Percentiles rank a stretch among this genome's conserved stretches.
phyloP scores from a whole-genome alignment of 805 yeast species.

The Tetrapisispora pingtungensis region DNA sequence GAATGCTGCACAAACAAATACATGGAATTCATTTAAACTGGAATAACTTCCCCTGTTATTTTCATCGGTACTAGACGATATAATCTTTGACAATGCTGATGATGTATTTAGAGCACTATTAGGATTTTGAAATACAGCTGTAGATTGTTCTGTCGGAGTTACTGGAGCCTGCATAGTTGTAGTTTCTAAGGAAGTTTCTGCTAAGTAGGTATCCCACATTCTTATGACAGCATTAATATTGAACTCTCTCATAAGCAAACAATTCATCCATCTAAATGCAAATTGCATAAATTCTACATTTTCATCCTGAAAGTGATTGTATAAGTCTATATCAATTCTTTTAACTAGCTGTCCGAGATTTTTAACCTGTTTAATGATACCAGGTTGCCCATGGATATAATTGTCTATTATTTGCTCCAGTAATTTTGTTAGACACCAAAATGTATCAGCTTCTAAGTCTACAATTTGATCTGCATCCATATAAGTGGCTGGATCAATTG shows the following conservation, averaged over 20 bases:
- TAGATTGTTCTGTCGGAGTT: slow-evolving; percentile 16
- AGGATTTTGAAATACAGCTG: slow-evolving; percentile 16
- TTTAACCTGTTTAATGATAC: slow-evolving; percentile 82
- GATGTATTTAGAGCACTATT: slow-evolving; percentile 4
- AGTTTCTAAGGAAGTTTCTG: slow-evolving; percentile 46
- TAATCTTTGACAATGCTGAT: slow-evolving; percentile 4
- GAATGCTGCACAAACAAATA: slow-evolving; percentile 96
- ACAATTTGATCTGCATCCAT: slow-evolving; percentile 52
- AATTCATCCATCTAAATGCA: slow-evolving; percentile 98
- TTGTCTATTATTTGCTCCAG: slow-evolving; percentile 94
- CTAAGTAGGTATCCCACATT: slow-evolving; percentile 95
- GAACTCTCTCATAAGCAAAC: slow-evolving; percentile 89
- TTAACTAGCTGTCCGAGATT: slow-evolving; percentile 68
- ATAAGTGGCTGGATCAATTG: slow-evolving; percentile 47
- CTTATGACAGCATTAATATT: slow-evolving; percentile 68
- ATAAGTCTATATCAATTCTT: slow-evolving; percentile 67
- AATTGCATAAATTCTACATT: slow-evolving; percentile 93
- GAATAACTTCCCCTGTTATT: slow-evolving; percentile 19
- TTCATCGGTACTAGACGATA: slow-evolving; percentile 9
- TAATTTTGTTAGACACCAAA: slow-evolving; percentile 89
- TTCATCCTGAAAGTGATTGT: slow-evolving; percentile 65
- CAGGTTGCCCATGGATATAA: slow-evolving; percentile 97
- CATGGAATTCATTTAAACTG: slow-evolving; percentile 72
- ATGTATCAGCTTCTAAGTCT: slow-evolving; percentile 87
- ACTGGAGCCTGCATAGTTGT: slow-evolving; percentile 10